Evolutionary conservation across 257 asterid genomes (phyloP), one percentile per base, ranked within the genome.

Genomic region (Lycium barbarum): DNA sequence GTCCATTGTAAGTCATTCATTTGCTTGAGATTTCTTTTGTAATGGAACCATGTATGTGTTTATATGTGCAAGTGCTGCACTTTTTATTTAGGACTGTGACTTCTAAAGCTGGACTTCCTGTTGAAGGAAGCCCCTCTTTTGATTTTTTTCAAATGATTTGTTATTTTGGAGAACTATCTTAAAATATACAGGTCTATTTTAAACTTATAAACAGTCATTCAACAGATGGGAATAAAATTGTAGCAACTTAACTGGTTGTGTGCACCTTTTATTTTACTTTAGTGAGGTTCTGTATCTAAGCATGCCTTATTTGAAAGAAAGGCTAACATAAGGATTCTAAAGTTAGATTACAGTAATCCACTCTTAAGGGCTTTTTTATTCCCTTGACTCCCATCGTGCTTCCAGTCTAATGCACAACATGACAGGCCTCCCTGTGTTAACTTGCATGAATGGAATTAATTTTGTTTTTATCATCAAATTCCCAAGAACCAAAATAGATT

Each of bases 1-100:
- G 97, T 84, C 90, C 94, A 91, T 90, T 90, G 98, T 95, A 88
- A 91, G 97, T 90, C 74, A 35, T 53, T 78, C 65, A 26, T 53
- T 53, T 53, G 82, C 26, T 78, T 53, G 49, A 51, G 22, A 14
- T 51, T 51, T 76, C 47, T 14, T 53, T 51, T 26, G 63, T 26
- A 47, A 76, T 74, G 61, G 63, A 68, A 68, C 78, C 78, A 68
- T 38, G 51, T 14, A 35, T 76, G 14, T 76, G 47, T 8, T 76
- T 49, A 26, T 49, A 11, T 22, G 40, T 22, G 7, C 18, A 49
- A 70, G 43, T 74, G 62, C 81, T 74, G 81, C 81, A 26, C 62
- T 7, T 51, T 26, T 76, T 76, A 26, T 53, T 76, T 49, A 51
- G 82, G 81, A 76, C 63, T 51, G 80, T 40, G 81, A 74, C 22